Evolutionary conservation across 2,329 filamentous ascomycete genomes (phyloP), one percentile per base, ranked within the genome.

Genomic region (Exserohilum turcica): DNA sequence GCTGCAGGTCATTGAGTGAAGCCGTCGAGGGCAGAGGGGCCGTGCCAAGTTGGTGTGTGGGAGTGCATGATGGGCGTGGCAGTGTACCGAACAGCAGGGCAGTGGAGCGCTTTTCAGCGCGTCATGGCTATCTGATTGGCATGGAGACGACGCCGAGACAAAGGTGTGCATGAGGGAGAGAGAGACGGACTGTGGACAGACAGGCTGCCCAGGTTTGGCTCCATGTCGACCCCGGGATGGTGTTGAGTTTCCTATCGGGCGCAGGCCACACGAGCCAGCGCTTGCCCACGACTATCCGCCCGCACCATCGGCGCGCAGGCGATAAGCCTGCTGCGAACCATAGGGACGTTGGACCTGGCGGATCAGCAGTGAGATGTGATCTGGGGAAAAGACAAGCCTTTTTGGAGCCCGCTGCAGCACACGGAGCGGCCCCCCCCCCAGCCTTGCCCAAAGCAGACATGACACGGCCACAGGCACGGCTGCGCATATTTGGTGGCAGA

Each of bases 341-440:
- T 13, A 21, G 32, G 31, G 36, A 40, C 15, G 57, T 54, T 56
- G 39, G 21, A 24, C 21, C 56, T 64, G 47, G 46, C 56, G 52
- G 57, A 66, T 68, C 64, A 62, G 57, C 64, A 61, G 39, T 44
- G 18, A 59, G 48, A 57, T 54, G 60, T 56, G 51, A 56, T 64
- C 59, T 65, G 62, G 58, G 59, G 58, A 57, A 63, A 51, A 61
- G 54, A 59, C 37, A 63, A 65, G 63, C 65, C 53, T 64, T 66
- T 66, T 47, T 61, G 43, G 54, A 52, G 59, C 53, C 60, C 61
- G 61, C 52, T 56, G 51, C 49, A 48, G 50, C 55, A 59, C 59
- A 56, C 67, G 57, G 63, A 59, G 54, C 47, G 59, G 55, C 43
- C 48, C 46, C 52, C 43, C 48, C 46, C 52, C 40, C 52, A 44